Evolutionary conservation across 441 rosid species (phyloP).

Genomic region (Pelargonium australe): DNA sequence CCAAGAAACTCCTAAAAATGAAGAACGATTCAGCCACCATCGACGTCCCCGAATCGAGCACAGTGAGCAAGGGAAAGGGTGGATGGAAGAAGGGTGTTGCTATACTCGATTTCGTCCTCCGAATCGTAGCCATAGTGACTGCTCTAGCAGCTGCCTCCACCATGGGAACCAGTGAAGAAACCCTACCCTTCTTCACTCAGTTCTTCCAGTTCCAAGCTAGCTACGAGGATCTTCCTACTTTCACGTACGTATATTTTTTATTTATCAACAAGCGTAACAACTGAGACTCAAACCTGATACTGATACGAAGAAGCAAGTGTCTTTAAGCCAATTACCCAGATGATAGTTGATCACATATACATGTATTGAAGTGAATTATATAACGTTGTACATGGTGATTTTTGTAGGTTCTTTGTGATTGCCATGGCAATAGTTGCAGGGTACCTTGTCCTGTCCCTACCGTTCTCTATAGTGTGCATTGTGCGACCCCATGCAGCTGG

Average conservation of each 20-base stretch:
- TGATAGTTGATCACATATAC: not conserved
- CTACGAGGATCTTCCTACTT: slow-evolving; percentile 51
- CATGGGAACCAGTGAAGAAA: slow-evolving; percentile 55
- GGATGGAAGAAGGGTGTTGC: slow-evolving; percentile 55
- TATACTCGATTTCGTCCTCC: slow-evolving; percentile 49
- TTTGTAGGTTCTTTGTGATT: slow-evolving; percentile 57
- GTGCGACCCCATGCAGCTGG: slow-evolving; percentile 47
- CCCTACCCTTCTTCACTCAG: slow-evolving; percentile 85
- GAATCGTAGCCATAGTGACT: slow-evolving; percentile 52
- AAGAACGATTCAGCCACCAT: slow-evolving; percentile 6
- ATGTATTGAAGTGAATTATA: not conserved
- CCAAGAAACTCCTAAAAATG: not conserved
- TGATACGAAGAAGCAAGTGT: too few relatives aligned
- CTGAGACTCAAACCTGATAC: too few relatives aligned
- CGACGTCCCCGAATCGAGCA: slow-evolving; percentile 9
- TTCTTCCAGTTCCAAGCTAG: slow-evolving; percentile 77
- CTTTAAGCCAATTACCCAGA: too few relatives aligned
- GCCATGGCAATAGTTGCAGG: slow-evolving; percentile 47
- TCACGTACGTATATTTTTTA: slow-evolving; percentile 32
- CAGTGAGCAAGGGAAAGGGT: slow-evolving; percentile 14
- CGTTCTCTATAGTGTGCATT: slow-evolving; percentile 67
- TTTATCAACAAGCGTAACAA: too few relatives aligned
- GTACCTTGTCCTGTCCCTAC: slow-evolving; percentile 63
- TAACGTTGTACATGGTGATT: not conserved
- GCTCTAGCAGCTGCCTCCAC: slow-evolving; percentile 54